These are phyloP conservation scores for Piromyces finnis DNA, from an alignment of 192 early-diverging fungal species.

Conservation along the genomic window DNA sequence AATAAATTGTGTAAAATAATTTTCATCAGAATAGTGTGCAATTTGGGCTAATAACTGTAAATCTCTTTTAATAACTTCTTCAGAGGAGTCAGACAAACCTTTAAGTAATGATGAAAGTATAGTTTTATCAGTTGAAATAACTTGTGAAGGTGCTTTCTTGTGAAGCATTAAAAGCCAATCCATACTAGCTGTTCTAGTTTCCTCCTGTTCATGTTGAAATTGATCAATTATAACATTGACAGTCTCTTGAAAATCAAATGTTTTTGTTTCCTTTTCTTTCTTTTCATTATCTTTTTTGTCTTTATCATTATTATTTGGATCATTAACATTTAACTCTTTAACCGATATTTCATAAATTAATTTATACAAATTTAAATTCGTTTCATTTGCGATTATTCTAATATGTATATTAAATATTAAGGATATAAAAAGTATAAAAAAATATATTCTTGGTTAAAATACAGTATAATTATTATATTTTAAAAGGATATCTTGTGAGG, in stretches of 20 bases:
- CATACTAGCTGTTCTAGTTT: slow-evolving; percentile 75
- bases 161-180: slow-evolving; percentile 98
- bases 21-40: slow-evolving; percentile 61
- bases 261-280: background rate
- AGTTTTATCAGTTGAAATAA: slow-evolving; percentile 72
- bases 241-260: slow-evolving; percentile 54
- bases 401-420: slow-evolving; percentile 19
- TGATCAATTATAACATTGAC: slow-evolving; percentile 60
- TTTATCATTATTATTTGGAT: background rate
- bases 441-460: too few relatives aligned
- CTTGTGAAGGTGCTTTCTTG: slow-evolving; percentile 66
- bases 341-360: slow-evolving; percentile 47
- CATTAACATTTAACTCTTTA: background rate
- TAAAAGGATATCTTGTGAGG: too few relatives aligned
- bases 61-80: slow-evolving; percentile 85
- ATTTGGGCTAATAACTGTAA: slow-evolving; percentile 90
- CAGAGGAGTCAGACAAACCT: slow-evolving; percentile 77
- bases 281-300: background rate
- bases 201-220: slow-evolving; percentile 76
- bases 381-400: slow-evolving; percentile 52
- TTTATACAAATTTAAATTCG: slow-evolving; percentile 60
- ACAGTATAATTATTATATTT: too few relatives aligned
- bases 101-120: slow-evolving; percentile 77
- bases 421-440: too few relatives aligned
- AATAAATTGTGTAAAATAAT: slow-evolving; percentile 77